phyloP scores from a whole-genome alignment of 305 asterid species.

The Fraxinus floribunda region DNA sequence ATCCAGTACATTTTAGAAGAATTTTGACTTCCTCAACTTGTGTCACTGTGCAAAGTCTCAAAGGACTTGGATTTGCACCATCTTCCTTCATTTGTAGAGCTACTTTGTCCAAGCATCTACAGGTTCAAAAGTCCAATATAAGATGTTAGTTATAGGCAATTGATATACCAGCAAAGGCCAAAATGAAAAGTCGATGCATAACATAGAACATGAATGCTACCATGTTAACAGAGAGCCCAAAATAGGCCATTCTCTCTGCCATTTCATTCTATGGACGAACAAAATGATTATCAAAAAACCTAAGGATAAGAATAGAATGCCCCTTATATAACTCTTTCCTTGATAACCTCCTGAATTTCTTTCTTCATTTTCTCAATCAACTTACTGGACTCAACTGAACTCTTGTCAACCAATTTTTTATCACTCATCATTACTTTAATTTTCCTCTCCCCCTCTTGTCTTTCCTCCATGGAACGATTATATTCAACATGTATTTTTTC shows the following conservation, averaged over 20 bases:
- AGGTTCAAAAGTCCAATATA: not conserved
- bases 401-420: constrained; percentile 36
- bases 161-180: not conserved
- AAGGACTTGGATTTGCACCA: constrained; percentile 51
- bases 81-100: constrained; percentile 91
- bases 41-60: constrained; percentile 97
- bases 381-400: constrained; percentile 33
- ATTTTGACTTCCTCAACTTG: constrained; percentile 97
- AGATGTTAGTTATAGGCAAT: not conserved
- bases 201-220: constrained; percentile 95
- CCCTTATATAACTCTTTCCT: constrained; percentile 30
- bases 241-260: constrained; percentile 99
- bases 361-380: constrained; percentile 37
- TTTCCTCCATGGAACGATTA: constrained; percentile 28
- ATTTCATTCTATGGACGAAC: constrained; percentile 76
- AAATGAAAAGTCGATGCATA: constrained; percentile 80
- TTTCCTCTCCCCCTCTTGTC: constrained; percentile 39
- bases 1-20: constrained; percentile 40
- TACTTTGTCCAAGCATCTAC: constrained; percentile 89
- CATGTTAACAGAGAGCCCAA: constrained; percentile 95
- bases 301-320: too few relatives aligned
- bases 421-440: constrained; percentile 37
- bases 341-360: constrained; percentile 28
- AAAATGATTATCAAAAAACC: not conserved
- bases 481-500: too few relatives aligned